Base-by-base conservation (phyloP, 2,329 filamentous ascomycete species). In the Colletotrichum gloeosporioides region DNA sequence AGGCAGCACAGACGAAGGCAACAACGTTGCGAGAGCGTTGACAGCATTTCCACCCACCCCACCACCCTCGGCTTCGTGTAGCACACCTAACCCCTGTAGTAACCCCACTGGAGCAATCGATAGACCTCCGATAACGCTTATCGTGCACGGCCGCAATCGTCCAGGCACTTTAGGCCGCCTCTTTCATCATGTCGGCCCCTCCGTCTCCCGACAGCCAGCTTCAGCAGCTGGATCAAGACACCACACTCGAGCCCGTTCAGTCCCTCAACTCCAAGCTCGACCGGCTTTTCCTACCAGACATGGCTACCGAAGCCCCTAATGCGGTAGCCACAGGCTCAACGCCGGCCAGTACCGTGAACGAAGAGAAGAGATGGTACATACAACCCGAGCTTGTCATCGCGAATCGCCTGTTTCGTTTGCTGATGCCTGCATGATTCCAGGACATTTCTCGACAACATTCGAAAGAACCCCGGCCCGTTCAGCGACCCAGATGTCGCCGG, bases 381-480 rank as follows among this genome's bases (percentile, higher is more conserved):
- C 18, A 25, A 12, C 31, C 29, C 44, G 16, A 36, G 31, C 59
- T 25, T 63, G 59, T 22, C 59, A 34, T 9, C 53, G 16, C n/a
- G 4, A 55, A 25, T 29, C 18, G 44, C 39, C 25, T 31, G 57
- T 44, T 44, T 8, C 31, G 34, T 57, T 31, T 36, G 64, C 74
- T 76, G 36, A 71, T 34, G 18, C 18, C 34, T 12, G 32, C 31
- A 18, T 75, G 68, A 67, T 75, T 64, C 71, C 78, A 98, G 96
- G 96, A 93, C 92, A 84, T 93, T 98, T 83, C 90, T 99, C 73
- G 93, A 99, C 85, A 93, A 91, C 77, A 93, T 98, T 78, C 90
- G 98, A 73, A 93, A 90, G 75, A 93, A 93, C 36, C 87, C 90
- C 5, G 96, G 97, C 2, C 95, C 97, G 2, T 98, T 95, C 84